Evolutionary conservation across 176 grass and related monocot species (phyloP).

Genomic region (maize (Zea mays)): Zm-B73-REFERENCE-NAM-5.0 NC_050099.1:19111501-19112000

Average conservation of each 20-base stretch:
- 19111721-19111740: conserved; percentile 37
- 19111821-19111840: not conserved
- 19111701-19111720: conserved; percentile 38
- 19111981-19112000: not conserved
- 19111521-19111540: conserved; percentile 41
- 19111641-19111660: conserved; percentile 26
- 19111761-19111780: too few species aligned
- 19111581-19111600: not conserved
- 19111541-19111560: conserved; percentile 32
- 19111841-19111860: conserved; percentile 34
- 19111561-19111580: not conserved
- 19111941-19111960: not conserved
- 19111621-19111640: conserved; percentile 37
- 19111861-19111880: not conserved
- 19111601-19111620: conserved; percentile 32
- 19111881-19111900: not conserved
- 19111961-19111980: not conserved
- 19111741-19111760: conserved; percentile 23
- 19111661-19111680: conserved; percentile 27
- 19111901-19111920: conserved; percentile 1
- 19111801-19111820: conserved; percentile 10
- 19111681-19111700: conserved; percentile 22
- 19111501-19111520: conserved; percentile 33
- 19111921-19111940: conserved; percentile 18
- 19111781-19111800: not conserved